Base-by-base conservation (phyloP, 768 basidiomycete genomes). In the Pisolithus tinctorius region DNA sequence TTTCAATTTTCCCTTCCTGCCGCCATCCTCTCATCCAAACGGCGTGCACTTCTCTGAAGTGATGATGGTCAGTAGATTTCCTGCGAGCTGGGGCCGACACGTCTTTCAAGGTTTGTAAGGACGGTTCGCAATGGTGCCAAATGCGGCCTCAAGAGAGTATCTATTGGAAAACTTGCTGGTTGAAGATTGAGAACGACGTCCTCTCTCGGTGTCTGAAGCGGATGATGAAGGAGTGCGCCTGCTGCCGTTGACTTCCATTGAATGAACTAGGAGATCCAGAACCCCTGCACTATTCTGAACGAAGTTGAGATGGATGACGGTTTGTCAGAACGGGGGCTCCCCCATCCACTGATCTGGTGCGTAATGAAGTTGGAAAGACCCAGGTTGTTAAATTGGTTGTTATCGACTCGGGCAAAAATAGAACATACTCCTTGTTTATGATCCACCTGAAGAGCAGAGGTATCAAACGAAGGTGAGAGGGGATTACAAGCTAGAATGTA, bases 271-370 rank as follows among this genome's bases (percentile, higher is more conserved):
- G 39, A 78, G 69, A 42, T 84, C 77, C 23, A 87, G 71, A 41
- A 85, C 79, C 27, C 71, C 69, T 55, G 83, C 80, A 58, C 87
- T 74, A 55, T 86, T 87, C 59, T 85, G 82, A 48, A 89, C 75
- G 63, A 90, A 78, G 63, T 89, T 90, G 58, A 89, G 78, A 57
- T 85, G 81, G 51, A 90, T 81, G 52, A 90, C 84, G 14, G 79
- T 69, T 17, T 84, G 78, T 88, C 88, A 90, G 25, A 83, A 78
- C 1, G 74, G 70, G 39, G 78, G 80, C 58, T 88, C 84, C 55
- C 84, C 78, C 4, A 74, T 68, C 82, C 87, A 89, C 60, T 86
- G 82, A 48, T 75, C 71, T 41, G 75, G 74, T 37, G 86, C 82
- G 60, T 88, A 88, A 1, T 81, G 81, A 1, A 89, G 66, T 58